Conservation (phyloP, 768 basidiomycete species). For the Russula abietina region DNA sequence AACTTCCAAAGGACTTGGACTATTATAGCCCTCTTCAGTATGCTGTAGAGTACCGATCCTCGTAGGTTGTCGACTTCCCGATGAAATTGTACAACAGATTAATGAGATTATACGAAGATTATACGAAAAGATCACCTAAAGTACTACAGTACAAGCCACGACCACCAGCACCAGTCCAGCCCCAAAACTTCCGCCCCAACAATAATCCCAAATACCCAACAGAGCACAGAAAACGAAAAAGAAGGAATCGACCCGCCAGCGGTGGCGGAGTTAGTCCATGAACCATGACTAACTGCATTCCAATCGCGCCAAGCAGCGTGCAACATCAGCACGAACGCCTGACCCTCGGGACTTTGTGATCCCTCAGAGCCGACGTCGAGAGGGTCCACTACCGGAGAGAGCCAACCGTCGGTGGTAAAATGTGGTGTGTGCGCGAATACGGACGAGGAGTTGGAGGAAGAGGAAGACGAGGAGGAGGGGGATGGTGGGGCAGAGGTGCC, state of each 20-base stretch:
- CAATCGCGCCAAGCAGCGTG: constrained; percentile 75
- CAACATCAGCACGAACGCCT: constrained; percentile 75
- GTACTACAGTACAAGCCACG: constrained; percentile 6
- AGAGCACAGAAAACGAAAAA: too few species aligned
- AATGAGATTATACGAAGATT: neutral
- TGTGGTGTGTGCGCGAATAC: constrained; percentile 29
- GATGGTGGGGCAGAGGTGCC: constrained; percentile 5
- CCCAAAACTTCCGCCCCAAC: too few species aligned
- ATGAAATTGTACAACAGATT: too few species aligned
- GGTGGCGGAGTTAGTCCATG: neutral
- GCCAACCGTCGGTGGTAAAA: constrained; percentile 56
- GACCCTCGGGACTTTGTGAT: constrained; percentile 58
- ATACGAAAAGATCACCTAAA: neutral
- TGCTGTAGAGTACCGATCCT: too few species aligned
- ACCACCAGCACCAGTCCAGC: neutral
- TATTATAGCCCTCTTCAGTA: too few species aligned
- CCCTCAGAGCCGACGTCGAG: constrained; percentile 45
- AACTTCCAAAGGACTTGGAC: too few species aligned
- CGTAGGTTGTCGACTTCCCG: too few species aligned
- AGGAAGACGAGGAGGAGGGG: neutral
- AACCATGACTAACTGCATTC: constrained; percentile 50
- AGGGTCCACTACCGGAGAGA: constrained; percentile 73
- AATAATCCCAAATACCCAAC: too few species aligned
- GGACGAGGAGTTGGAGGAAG: neutral
- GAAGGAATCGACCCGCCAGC: too few species aligned